These are phyloP conservation scores for Collybia sp. DNA, from an alignment of 768 basidiomycete genomes.

Conservation along the genomic window DNA sequence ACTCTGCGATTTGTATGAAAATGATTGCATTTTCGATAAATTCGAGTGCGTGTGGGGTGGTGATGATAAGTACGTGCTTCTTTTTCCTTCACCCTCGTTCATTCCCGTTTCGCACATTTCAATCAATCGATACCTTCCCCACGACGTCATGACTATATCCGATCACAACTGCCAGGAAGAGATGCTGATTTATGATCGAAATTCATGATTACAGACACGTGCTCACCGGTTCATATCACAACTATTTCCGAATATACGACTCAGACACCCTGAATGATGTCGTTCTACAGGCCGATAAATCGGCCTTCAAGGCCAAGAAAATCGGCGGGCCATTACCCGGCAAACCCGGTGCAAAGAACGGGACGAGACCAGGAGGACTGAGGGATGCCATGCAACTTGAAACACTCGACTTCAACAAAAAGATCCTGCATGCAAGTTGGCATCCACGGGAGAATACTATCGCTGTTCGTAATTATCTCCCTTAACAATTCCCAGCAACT, in stretches of 20 bases:
- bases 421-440: constrained; percentile 95
- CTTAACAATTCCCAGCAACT: background rate
- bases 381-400: constrained; percentile 87
- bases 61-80: constrained; percentile 79
- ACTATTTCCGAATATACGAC: constrained; percentile 99
- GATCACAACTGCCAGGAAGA: constrained; percentile 4
- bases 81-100: background rate
- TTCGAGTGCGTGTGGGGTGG: constrained; percentile 99
- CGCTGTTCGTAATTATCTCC: constrained; percentile 57
- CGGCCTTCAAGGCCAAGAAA: constrained; percentile 99
- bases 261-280: constrained; percentile 83
- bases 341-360: constrained; percentile 71
- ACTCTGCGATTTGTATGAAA: constrained; percentile 98
- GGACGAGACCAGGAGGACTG: constrained; percentile 62
- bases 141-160: constrained; percentile 16
- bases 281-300: constrained; percentile 97
- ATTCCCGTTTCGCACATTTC: too few species aligned
- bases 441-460: constrained; percentile 98
- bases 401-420: constrained; percentile 92
- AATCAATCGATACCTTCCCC: constrained; percentile 1
- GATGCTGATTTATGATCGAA: background rate
- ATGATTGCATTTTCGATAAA: constrained; percentile 99
- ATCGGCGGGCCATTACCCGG: constrained; percentile 82
- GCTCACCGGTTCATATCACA: constrained; percentile 99
- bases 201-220: constrained; percentile 62